These are phyloP conservation scores for Pythium aphanidermatum DNA, from an alignment of 352 stramenopile species.

Conservation along the genomic window DNA sequence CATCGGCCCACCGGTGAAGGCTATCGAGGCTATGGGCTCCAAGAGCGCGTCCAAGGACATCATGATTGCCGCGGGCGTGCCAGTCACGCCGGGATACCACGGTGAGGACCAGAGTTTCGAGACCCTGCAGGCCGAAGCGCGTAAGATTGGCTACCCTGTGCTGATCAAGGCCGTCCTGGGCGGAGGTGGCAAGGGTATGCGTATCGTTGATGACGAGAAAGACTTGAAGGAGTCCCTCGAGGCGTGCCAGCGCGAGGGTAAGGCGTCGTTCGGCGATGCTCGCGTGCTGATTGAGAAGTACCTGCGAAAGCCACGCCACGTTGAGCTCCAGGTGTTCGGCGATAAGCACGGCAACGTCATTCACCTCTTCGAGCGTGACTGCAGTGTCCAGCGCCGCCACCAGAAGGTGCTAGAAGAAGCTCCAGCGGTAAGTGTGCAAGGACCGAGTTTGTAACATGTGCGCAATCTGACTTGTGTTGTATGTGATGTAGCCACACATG, in stretches of 20 bases:
- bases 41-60: constrained; percentile 92
- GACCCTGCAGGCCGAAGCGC: constrained; percentile 65
- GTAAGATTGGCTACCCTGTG: constrained; percentile 89
- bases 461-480: not conserved
- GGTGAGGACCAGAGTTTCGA: constrained; percentile 84
- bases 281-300: constrained; percentile 92
- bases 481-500: constrained; percentile 58
- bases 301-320: constrained; percentile 81
- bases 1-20: constrained; percentile 80
- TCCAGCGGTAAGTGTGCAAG: constrained; percentile 80
- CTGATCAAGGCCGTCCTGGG: constrained; percentile 91
- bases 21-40: constrained; percentile 89
- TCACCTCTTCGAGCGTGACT: constrained; percentile 90
- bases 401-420: constrained; percentile 95
- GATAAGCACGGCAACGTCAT: constrained; percentile 89
- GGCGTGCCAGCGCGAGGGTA: constrained; percentile 79
- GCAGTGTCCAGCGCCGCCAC: constrained; percentile 87
- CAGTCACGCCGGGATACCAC: constrained; percentile 88
- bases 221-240: constrained; percentile 81
- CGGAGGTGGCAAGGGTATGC: constrained; percentile 91
- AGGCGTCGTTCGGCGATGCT: constrained; percentile 87
- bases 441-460: too few relatives aligned
- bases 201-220: constrained; percentile 80
- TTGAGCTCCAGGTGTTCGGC: constrained; percentile 92
- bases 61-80: constrained; percentile 83